Conservation (phyloP, 441 rosid genomes). For the Gossypium trilobum region DNA sequence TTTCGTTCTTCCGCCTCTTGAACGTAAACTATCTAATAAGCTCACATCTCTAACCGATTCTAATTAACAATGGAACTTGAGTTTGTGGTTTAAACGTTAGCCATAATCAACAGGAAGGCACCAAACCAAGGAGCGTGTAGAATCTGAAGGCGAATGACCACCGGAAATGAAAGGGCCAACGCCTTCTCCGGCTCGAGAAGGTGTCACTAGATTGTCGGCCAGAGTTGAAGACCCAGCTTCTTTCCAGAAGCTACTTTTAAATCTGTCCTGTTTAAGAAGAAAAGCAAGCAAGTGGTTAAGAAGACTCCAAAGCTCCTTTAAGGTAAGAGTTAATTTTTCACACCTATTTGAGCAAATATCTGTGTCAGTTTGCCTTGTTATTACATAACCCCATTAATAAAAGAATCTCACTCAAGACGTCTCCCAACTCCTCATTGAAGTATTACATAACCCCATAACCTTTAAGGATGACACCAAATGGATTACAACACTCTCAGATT, state of each 20-base stretch:
- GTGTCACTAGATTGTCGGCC: conserved; percentile 47
- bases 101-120: conserved; percentile 78
- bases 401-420: background rate
- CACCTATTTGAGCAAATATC: background rate
- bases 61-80: conserved; percentile 2
- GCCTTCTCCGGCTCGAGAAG: conserved; percentile 41
- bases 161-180: conserved; percentile 32
- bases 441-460: no score
- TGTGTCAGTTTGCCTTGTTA: background rate
- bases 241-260: conserved; percentile 34
- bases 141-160: conserved; percentile 17
- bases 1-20: conserved; percentile 2
- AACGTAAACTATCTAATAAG: background rate
- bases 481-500: background rate
- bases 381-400: conserved; percentile 4
- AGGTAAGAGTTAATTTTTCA: background rate
- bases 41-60: conserved; percentile 31
- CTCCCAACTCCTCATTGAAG: background rate
- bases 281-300: background rate
- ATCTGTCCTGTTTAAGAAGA: conserved; percentile 18
- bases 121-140: conserved; percentile 33
- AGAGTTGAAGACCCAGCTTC: conserved; percentile 49
- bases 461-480: background rate
- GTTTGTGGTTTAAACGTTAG: conserved; percentile 27
- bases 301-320: conserved; percentile 9